These are phyloP conservation scores for Rhododendron griersonianum DNA, from an alignment of 148 eudicot genomes.

Conservation along the genomic window DNA sequence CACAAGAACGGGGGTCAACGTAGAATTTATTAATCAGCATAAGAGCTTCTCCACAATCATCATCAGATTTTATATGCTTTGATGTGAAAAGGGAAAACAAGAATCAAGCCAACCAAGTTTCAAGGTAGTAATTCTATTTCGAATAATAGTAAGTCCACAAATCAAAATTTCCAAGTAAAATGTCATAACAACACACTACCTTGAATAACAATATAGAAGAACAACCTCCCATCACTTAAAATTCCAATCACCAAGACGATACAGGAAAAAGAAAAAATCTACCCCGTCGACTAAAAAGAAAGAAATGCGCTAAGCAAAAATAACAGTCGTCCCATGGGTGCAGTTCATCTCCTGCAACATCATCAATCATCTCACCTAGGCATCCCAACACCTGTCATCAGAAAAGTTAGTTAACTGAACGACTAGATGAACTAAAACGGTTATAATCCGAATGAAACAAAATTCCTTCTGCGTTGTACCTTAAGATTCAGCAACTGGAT, in stretches of 20 bases:
- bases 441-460: neutral
- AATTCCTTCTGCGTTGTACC: neutral
- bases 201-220: neutral
- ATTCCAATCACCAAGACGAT: neutral
- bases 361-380: neutral
- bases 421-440: neutral
- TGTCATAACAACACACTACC: neutral
- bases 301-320: neutral
- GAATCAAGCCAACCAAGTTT: neutral
- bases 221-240: neutral
- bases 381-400: neutral
- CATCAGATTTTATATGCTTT: neutral
- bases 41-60: neutral
- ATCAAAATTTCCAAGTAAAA: constrained; percentile 4
- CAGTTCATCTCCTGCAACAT: neutral
- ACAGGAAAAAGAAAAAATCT: neutral
- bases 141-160: neutral
- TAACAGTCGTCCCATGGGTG: neutral
- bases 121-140: neutral
- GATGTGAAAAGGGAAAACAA: neutral
- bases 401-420: neutral
- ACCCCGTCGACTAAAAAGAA: neutral
- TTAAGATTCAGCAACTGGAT: constrained; percentile 18
- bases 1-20: neutral
- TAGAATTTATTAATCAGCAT: neutral